Evolutionary conservation across 2,329 filamentous ascomycete species (phyloP).

Genomic region (Claviceps purpurea): DNA sequence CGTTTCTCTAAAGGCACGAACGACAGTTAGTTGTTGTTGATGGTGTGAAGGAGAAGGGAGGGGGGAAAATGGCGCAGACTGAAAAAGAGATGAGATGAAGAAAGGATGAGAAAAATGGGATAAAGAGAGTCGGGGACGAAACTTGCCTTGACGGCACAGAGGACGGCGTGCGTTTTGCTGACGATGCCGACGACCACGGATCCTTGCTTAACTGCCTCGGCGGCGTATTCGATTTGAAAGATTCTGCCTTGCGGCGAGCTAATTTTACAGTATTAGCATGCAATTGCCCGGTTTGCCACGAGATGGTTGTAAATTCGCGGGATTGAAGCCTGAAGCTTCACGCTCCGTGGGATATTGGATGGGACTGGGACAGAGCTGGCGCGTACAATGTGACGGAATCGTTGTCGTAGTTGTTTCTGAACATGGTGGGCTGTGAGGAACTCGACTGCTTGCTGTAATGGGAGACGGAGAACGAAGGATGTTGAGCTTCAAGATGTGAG

Average conservation of each 20-base stretch:
- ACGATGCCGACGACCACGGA: conserved; percentile 94
- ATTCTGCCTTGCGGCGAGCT: conserved; percentile 98
- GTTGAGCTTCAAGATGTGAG: conserved; percentile 1
- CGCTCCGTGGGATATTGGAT: neutral
- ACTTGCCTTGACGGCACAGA: conserved; percentile 86
- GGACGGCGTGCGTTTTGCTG: conserved; percentile 94
- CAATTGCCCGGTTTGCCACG: conserved; percentile 3
- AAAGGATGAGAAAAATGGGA: neutral
- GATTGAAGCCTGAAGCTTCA: neutral
- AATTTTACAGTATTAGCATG: conserved; percentile 15
- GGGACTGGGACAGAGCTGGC: conserved; percentile 6
- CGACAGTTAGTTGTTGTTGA: neutral
- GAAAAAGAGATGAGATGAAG: neutral
- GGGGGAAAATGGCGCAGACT: neutral
- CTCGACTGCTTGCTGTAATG: conserved; percentile 3
- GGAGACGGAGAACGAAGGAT: neutral
- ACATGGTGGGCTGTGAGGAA: conserved; percentile 50
- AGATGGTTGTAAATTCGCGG: neutral
- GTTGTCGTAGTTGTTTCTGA: conserved; percentile 99
- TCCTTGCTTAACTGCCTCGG: conserved; percentile 97
- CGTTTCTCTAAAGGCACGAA: conserved; percentile 60
- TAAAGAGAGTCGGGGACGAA: neutral
- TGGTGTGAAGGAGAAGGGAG: neutral
- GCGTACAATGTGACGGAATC: conserved; percentile 97
- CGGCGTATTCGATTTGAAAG: conserved; percentile 98